Evolutionary conservation across 2,329 filamentous ascomycete genomes (phyloP).

Genomic region (Pseudomassariella vexata): DNA sequence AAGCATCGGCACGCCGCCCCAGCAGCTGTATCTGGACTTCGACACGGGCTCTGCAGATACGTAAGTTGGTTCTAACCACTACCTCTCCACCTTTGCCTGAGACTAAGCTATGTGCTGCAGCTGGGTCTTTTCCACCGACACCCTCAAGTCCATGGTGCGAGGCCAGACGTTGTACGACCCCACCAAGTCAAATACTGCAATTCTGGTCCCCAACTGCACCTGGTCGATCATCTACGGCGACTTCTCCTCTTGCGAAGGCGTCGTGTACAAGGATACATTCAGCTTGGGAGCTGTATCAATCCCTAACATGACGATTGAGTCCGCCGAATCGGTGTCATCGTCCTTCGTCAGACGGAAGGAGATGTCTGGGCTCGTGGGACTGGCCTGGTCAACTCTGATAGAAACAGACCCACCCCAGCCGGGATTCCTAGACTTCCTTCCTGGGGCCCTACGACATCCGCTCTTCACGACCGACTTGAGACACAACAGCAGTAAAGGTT

Average conservation of each 20-base stretch:
- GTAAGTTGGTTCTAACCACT: slow-evolving; percentile 45
- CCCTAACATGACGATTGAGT: slow-evolving; percentile 41
- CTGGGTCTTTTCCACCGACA: slow-evolving; percentile 50
- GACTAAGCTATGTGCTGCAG: slow-evolving; percentile 20
- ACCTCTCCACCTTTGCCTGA: background rate
- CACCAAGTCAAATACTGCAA: slow-evolving; percentile 37
- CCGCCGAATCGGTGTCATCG: slow-evolving; percentile 35
- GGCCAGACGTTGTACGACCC: slow-evolving; percentile 38
- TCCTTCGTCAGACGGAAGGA: slow-evolving; percentile 34
- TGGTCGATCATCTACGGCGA: slow-evolving; percentile 46
- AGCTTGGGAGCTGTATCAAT: slow-evolving; percentile 38
- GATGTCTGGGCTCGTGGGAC: slow-evolving; percentile 46
- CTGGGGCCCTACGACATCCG: slow-evolving; percentile 30
- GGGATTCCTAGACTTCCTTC: slow-evolving; percentile 39
- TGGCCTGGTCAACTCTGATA: slow-evolving; percentile 40
- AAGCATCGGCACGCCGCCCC: slow-evolving; percentile 41
- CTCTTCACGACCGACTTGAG: slow-evolving; percentile 46
- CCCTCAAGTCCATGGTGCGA: slow-evolving; percentile 34
- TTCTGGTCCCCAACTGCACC: slow-evolving; percentile 32
- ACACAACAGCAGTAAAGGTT: slow-evolving; percentile 36
- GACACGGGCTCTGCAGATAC: slow-evolving; percentile 51
- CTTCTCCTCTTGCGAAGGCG: slow-evolving; percentile 32
- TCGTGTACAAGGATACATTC: slow-evolving; percentile 46
- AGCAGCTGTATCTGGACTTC: slow-evolving; percentile 40
- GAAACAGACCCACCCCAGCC: slow-evolving; percentile 36